Evolutionary conservation across 1,284 basidiomycete species (phyloP).

Genomic region (Bondarzewia mesenterica): DNA sequence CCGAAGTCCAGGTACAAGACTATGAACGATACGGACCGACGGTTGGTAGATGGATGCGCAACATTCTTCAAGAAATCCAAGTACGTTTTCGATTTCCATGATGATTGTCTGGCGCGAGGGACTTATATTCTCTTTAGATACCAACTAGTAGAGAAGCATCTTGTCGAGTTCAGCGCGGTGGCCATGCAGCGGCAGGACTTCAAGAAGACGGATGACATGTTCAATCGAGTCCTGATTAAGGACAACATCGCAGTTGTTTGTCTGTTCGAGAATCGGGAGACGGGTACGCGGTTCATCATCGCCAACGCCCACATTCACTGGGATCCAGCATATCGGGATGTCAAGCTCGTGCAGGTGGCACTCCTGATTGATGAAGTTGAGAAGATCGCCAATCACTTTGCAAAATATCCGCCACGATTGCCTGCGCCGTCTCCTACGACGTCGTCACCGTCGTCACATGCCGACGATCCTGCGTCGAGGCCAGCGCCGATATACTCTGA

Average conservation of each 20-base stretch:
- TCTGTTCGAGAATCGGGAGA: conserved; percentile 80
- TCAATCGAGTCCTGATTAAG: conserved; percentile 95
- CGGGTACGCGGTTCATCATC: conserved; percentile 83
- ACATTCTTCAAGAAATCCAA: conserved; percentile 90
- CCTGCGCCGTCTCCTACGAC: conserved; percentile 18
- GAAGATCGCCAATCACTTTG: conserved; percentile 82
- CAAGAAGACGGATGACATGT: conserved; percentile 99
- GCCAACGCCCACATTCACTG: conserved; percentile 93
- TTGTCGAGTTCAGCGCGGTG: conserved; percentile 91
- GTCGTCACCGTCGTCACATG: conserved; percentile 16
- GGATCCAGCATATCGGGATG: conserved; percentile 91
- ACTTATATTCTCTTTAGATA: conserved; percentile 47
- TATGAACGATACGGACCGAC: conserved; percentile 84
- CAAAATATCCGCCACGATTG: conserved; percentile 71
- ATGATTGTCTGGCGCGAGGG: neutral
- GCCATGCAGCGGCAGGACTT: conserved; percentile 94
- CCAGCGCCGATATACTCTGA: conserved; percentile 68
- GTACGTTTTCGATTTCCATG: conserved; percentile 39
- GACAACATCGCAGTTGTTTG: conserved; percentile 92
- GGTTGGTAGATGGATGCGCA: conserved; percentile 93
- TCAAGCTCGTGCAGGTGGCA: conserved; percentile 95
- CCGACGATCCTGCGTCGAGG: conserved; percentile 30
- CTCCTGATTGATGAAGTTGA: conserved; percentile 91
- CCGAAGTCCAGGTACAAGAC: conserved; percentile 94
- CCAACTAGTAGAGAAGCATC: conserved; percentile 87